A percentile compares a stretch with the other conserved stretches of the same genome.
These are phyloP conservation scores for Sutorius australiensis DNA, from an alignment of 768 basidiomycete species.

Conservation along the genomic window DNA sequence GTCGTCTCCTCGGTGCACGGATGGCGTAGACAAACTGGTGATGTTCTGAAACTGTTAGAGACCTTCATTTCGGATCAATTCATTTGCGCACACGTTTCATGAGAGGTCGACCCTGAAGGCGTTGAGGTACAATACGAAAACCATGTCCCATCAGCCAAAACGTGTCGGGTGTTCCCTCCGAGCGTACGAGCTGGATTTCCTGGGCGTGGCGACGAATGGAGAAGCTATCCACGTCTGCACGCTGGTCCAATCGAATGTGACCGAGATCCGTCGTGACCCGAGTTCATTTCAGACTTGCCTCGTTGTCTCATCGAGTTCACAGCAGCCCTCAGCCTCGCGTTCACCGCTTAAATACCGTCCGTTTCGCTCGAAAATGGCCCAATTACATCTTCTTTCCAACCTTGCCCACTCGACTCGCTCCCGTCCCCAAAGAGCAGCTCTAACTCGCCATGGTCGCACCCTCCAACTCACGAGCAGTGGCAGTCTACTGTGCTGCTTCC, in stretches of 20 bases:
- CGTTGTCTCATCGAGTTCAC: conserved; percentile 15
- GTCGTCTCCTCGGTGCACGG: neutral
- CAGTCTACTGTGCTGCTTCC: conserved; percentile 84
- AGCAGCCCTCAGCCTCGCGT: conserved; percentile 15
- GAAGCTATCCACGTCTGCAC: neutral
- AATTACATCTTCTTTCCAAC: conserved; percentile 8
- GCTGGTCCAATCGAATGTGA: neutral
- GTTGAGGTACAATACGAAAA: too few species aligned
- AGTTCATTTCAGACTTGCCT: conserved; percentile 11
- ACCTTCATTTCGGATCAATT: neutral
- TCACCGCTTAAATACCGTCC: conserved; percentile 25
- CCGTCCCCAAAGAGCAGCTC: conserved; percentile 9
- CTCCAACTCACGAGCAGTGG: conserved; percentile 44
- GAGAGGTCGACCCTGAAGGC: too few species aligned
- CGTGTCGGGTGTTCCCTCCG: neutral
- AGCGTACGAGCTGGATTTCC: neutral
- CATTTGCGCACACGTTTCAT: too few species aligned
- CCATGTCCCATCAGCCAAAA: neutral
- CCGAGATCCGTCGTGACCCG: neutral
- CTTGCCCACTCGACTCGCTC: neutral
- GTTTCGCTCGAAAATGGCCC: conserved; percentile 2
- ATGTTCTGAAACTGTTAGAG: too few species aligned
- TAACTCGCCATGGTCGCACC: conserved; percentile 28
- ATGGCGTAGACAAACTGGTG: neutral
- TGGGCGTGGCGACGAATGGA: neutral